Evolutionary conservation across 169 alveolate genomes (phyloP), one percentile per base, ranked within the genome.

Genomic region (Eimeria maxima): DNA sequence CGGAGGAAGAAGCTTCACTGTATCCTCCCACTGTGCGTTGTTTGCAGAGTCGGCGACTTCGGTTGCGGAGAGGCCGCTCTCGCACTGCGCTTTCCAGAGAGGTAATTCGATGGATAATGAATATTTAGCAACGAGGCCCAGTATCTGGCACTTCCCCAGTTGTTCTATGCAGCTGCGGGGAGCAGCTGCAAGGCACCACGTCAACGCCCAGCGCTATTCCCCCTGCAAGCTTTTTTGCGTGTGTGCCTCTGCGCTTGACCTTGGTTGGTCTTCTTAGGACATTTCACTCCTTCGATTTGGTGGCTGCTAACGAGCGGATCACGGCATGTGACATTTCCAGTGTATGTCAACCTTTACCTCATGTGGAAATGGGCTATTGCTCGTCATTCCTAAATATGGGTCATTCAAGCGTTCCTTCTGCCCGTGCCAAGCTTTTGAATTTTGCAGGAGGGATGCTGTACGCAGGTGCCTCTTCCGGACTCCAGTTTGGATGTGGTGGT

Each of bases 281-380:
- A 53, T 95, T 98, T 29, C 89, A 97, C 76, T 97, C 98, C 27
- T 98, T 97, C 65, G 99, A 98, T 63, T 83, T 98, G 65, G 95
- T 98, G 33, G 97, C 98, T 8, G 96, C 93, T 42, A 96, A 95
- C 84, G 90, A 95, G 29, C 95, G 88, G 76, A 95, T 98, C 33
- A 98, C 97, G 11, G 97, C 98, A 45, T 98, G 99, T 95, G 97
- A 98, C 90, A 97, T 98, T 55, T 88, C 97, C 38, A 95, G 95
- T 76, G 98, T 97, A 55, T 55, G 71, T 93, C 57, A 7, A 33
- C 65, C 53, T 50, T 14, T 22, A 29, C 89, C 24, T 22, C 22
- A 8, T n/a, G 11, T 33, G 47, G 20, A 71, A 71, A 27, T 20
- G 53, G 16, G 5, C 83, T 14, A 7, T 24, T 38, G 2, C 83